Evolutionary conservation across 1,139 yeast species (phyloP).

Genomic region (Blastobotrys ciferrii): DNA sequence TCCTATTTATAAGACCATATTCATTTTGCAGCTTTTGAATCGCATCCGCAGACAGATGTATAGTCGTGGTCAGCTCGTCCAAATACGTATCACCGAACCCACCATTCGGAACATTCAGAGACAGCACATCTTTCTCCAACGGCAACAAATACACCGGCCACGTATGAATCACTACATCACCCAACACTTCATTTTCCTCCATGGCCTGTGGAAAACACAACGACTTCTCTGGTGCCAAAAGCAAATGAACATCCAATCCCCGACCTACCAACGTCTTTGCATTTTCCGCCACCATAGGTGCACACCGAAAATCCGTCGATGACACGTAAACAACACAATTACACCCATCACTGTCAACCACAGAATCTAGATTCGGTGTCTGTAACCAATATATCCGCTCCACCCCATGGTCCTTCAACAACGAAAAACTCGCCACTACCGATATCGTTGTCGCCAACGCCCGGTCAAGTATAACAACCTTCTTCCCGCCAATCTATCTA

Average conservation of each 20-base stretch:
- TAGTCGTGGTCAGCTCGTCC: constrained; percentile 37
- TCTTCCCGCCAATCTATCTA: constrained; percentile 32
- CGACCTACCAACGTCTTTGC: constrained; percentile 26
- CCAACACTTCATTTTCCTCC: constrained; percentile 38
- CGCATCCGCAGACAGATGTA: constrained; percentile 44
- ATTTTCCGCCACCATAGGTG: constrained; percentile 29
- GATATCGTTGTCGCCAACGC: constrained; percentile 56
- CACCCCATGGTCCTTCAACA: constrained; percentile 56
- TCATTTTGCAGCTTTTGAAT: constrained; percentile 37
- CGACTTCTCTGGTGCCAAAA: constrained; percentile 38
- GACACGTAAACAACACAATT: constrained; percentile 26
- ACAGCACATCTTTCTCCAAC: constrained; percentile 33
- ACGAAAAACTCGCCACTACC: constrained; percentile 55
- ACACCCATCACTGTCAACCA: constrained; percentile 13
- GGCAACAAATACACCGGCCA: constrained; percentile 40
- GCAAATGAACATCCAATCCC: constrained; percentile 25
- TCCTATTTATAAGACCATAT: constrained; percentile 41
- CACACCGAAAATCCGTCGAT: constrained; percentile 24
- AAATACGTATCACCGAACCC: constrained; percentile 39
- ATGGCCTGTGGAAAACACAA: constrained; percentile 35
- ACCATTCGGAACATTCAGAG: constrained; percentile 35
- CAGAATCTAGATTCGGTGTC: constrained; percentile 18
- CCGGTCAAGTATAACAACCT: constrained; percentile 54
- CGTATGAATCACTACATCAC: constrained; percentile 37
- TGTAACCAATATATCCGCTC: constrained; percentile 60